These are phyloP conservation scores for Paxillus involutus DNA, from an alignment of 768 basidiomycete species.

Conservation along the genomic window DNA sequence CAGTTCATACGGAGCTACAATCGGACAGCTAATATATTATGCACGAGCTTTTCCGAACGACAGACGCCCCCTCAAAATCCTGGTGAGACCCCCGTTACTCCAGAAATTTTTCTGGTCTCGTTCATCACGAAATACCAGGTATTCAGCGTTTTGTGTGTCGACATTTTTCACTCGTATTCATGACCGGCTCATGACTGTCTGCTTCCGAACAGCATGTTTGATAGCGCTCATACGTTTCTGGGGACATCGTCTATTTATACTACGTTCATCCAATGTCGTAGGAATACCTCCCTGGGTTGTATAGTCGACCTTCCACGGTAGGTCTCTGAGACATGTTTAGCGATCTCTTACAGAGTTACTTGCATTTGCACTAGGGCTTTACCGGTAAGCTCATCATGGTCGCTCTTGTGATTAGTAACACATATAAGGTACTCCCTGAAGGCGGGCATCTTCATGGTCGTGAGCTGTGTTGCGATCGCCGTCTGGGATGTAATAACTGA, in stretches of 20 bases:
- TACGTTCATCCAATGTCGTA: background rate
- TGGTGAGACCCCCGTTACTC: no score
- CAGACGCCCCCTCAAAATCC: no score
- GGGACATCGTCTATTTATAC: background rate
- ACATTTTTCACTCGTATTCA: background rate
- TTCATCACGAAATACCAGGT: background rate
- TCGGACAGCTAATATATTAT: no score
- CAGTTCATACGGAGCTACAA: no score
- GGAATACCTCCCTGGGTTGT: background rate
- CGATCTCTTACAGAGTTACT: background rate
- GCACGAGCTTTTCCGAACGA: no score
- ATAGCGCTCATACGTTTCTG: background rate
- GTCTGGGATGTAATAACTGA: background rate
- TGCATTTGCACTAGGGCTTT: background rate
- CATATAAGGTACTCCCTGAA: background rate
- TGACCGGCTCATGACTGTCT: background rate
- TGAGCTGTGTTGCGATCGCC: conserved; percentile 2
- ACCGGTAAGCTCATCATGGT: background rate
- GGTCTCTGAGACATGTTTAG: background rate
- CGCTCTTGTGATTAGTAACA: background rate
- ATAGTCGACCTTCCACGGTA: background rate
- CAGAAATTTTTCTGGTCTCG: no score
- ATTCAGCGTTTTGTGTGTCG: conserved; percentile 4
- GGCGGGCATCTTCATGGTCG: background rate
- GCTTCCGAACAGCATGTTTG: conserved; percentile 2